A percentile compares a stretch with the other conserved stretches of the same genome.
Evolutionary conservation across 2,329 filamentous ascomycete genomes (phyloP).

Genomic region (Pestalotiopsis sp.): DNA sequence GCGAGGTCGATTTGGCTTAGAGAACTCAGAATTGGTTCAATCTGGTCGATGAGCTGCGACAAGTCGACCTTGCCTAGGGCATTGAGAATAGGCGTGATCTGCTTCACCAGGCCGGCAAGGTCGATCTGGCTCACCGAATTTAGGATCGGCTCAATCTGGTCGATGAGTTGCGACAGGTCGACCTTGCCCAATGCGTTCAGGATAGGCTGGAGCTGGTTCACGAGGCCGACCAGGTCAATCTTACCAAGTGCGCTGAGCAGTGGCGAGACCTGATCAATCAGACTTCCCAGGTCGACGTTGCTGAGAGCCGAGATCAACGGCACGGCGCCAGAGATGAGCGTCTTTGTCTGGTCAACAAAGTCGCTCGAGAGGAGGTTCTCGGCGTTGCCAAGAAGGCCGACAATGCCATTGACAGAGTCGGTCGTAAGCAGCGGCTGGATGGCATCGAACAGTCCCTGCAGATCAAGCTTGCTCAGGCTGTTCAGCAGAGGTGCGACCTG

Average conservation of each 20-base stretch:
- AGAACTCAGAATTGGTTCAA: conserved; percentile 19
- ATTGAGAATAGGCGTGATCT: conserved; percentile 35
- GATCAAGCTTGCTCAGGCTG: conserved; percentile 27
- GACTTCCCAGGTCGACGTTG: conserved; percentile 24
- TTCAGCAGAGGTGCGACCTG: conserved; percentile 32
- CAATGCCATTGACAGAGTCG: conserved; percentile 29
- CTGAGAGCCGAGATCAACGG: conserved; percentile 28
- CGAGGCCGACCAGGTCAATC: conserved; percentile 34
- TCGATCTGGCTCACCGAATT: conserved; percentile 36
- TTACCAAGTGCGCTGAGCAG: conserved; percentile 22
- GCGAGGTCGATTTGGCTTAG: conserved; percentile 33
- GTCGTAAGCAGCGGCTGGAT: conserved; percentile 36
- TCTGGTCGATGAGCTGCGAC: conserved; percentile 20
- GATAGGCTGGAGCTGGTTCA: conserved; percentile 37
- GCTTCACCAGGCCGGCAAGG: conserved; percentile 34
- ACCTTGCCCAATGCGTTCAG: conserved; percentile 23
- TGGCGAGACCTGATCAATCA: conserved; percentile 26
- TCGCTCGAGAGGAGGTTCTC: conserved; percentile 26
- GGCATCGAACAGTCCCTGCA: conserved; percentile 12
- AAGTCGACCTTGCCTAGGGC: conserved; percentile 33
- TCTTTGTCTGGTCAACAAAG: conserved; percentile 27
- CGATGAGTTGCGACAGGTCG: conserved; percentile 27
- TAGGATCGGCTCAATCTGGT: conserved; percentile 19
- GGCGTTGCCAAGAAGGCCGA: conserved; percentile 29
- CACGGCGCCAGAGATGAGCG: conserved; percentile 26